These are phyloP conservation scores for Tolypocladium guangdongense DNA, from an alignment of 2,329 filamentous ascomycete genomes.

Conservation along the genomic window DNA sequence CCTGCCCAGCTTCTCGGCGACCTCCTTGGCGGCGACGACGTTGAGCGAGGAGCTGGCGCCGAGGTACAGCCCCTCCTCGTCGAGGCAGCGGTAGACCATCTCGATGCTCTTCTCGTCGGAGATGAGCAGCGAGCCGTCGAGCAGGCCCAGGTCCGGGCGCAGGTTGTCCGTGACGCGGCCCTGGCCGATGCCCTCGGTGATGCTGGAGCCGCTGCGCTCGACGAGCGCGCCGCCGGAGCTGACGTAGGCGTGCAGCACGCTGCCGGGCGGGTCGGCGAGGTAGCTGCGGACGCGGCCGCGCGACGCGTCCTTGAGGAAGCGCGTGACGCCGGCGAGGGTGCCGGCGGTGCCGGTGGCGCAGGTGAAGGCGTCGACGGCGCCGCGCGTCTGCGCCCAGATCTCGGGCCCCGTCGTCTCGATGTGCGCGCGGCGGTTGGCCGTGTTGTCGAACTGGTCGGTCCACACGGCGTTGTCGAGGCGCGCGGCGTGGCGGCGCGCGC, in stretches of 20 bases:
- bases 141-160: slow-evolving; percentile 66
- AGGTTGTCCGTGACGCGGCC: slow-evolving; percentile 95
- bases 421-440: slow-evolving; percentile 84
- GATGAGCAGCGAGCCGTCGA: slow-evolving; percentile 79
- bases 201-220: slow-evolving; percentile 76
- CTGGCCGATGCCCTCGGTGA: slow-evolving; percentile 97
- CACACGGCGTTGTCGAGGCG: slow-evolving; percentile 79
- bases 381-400: slow-evolving; percentile 86
- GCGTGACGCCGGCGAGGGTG: slow-evolving; percentile 78
- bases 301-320: slow-evolving; percentile 77
- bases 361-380: slow-evolving; percentile 85
- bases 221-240: slow-evolving; percentile 69
- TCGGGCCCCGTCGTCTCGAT: slow-evolving; percentile 96
- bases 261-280: slow-evolving; percentile 88
- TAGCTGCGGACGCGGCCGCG: slow-evolving; percentile 73
- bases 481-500: slow-evolving; percentile 84
- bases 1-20: slow-evolving; percentile 79
- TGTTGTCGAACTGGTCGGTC: slow-evolving; percentile 99
- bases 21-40: slow-evolving; percentile 88
- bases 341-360: slow-evolving; percentile 90
- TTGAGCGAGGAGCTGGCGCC: slow-evolving; percentile 91
- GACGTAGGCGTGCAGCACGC: slow-evolving; percentile 87
- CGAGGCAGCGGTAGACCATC: slow-evolving; percentile 94
- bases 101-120: slow-evolving; percentile 89
- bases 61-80: slow-evolving; percentile 91